These are phyloP conservation scores for Globisporangium spiculum DNA, from an alignment of 352 stramenopile genomes.

Conservation along the genomic window DNA sequence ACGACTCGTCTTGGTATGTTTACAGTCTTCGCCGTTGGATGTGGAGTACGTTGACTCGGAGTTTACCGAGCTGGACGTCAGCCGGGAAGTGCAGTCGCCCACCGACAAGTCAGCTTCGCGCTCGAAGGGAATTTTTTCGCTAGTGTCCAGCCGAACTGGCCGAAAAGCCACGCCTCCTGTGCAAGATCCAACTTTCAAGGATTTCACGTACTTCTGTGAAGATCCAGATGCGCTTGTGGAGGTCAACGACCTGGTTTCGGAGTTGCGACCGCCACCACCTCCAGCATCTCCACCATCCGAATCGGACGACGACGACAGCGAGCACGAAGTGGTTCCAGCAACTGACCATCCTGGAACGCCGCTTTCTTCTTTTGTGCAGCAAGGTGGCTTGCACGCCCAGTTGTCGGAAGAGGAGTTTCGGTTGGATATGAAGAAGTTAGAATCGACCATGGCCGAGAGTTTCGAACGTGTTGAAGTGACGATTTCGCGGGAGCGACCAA, in stretches of 20 bases:
- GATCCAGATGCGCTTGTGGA: constrained; percentile 83
- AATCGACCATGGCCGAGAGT: constrained; percentile 60
- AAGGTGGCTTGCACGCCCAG: constrained; percentile 50
- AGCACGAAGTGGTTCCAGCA: constrained; percentile 21
- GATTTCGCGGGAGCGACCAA: constrained; percentile 65
- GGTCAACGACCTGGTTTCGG: constrained; percentile 75
- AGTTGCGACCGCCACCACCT: constrained; percentile 56
- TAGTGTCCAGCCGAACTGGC: constrained; percentile 62
- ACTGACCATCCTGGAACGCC: constrained; percentile 57
- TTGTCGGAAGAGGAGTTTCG: constrained; percentile 49
- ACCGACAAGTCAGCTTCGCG: constrained; percentile 74
- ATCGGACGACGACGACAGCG: constrained; percentile 26
- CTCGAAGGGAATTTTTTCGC: constrained; percentile 81
- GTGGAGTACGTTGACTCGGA: constrained; percentile 86
- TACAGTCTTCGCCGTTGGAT: constrained; percentile 70
- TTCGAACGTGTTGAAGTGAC: constrained; percentile 81
- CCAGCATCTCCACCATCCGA: constrained; percentile 39
- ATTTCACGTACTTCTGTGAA: constrained; percentile 90
- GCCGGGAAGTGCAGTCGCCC: constrained; percentile 78
- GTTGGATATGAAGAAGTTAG: constrained; percentile 64
- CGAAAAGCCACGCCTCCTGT: constrained; percentile 73
- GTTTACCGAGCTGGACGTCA: constrained; percentile 83
- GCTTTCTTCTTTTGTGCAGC: constrained; percentile 81
- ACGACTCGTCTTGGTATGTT: not conserved
- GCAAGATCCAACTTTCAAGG: constrained; percentile 88